A percentile compares a stretch with the other conserved stretches of the same genome.
These are phyloP conservation scores for Hypseocharis bilobata DNA, from an alignment of 441 rosid genomes.

Conservation along the genomic window DNA sequence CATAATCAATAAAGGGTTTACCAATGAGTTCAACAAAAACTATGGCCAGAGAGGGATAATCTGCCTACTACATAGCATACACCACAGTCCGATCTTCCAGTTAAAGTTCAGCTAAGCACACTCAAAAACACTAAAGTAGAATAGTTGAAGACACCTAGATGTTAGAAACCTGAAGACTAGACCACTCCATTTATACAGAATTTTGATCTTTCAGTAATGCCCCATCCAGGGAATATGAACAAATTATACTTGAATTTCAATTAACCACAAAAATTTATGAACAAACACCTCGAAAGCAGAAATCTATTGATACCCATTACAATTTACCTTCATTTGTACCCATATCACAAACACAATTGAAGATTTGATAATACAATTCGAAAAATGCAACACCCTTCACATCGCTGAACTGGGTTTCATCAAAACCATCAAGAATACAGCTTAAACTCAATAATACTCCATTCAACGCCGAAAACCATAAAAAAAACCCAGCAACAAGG, in stretches of 20 bases:
- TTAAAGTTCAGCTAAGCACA: constrained; percentile 19
- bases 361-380: background rate
- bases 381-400: constrained; percentile 10
- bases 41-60: background rate
- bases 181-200: background rate
- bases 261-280: background rate
- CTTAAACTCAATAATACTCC: background rate
- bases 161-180: background rate
- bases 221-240: background rate
- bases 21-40: background rate
- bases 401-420: constrained; percentile 15
- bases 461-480: constrained; percentile 2
- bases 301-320: background rate
- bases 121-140: constrained; percentile 20
- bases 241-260: background rate
- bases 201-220: background rate
- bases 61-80: background rate
- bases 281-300: background rate
- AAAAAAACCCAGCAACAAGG: constrained; percentile 2
- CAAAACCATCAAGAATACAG: constrained; percentile 4
- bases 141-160: background rate
- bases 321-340: background rate
- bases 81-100: background rate
- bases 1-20: background rate
- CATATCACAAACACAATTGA: background rate